phyloP scores from a whole-genome alignment of 2,329 filamentous ascomycete genomes.

The Aspergillaceae sp. region DNA sequence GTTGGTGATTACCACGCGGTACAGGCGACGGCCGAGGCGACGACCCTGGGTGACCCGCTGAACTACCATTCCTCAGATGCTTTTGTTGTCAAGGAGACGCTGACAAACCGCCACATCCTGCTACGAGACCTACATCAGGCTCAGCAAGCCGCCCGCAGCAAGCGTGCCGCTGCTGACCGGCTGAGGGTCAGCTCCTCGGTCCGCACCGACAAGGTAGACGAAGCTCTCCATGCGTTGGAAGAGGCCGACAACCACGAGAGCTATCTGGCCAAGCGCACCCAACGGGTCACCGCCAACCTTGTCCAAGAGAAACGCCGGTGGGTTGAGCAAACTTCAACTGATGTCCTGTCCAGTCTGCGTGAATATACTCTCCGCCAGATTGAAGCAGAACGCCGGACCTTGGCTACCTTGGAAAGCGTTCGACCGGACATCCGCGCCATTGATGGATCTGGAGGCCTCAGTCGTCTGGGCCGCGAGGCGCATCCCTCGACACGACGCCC shows the following conservation, averaged over 20 bases:
- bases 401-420: conserved; percentile 88
- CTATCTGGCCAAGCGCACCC: conserved; percentile 75
- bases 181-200: conserved; percentile 81
- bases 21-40: conserved; percentile 92
- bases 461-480: conserved; percentile 76
- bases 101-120: conserved; percentile 95
- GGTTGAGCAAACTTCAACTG: conserved; percentile 79
- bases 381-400: conserved; percentile 82
- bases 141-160: conserved; percentile 73
- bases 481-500: conserved; percentile 67
- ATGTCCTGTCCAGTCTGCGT: conserved; percentile 72
- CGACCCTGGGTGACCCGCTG: conserved; percentile 84
- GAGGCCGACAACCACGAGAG: conserved; percentile 77
- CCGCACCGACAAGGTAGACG: conserved; percentile 89
- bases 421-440: conserved; percentile 89
- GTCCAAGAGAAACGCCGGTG: conserved; percentile 81
- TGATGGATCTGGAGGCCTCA: conserved; percentile 81
- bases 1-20: conserved; percentile 93
- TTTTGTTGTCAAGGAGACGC: conserved; percentile 94
- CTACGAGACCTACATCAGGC: conserved; percentile 88
- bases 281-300: conserved; percentile 80
- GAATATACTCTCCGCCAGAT: conserved; percentile 94
- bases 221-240: conserved; percentile 84
- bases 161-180: conserved; percentile 76
- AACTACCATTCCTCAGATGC: conserved; percentile 93